A percentile compares a stretch with the other conserved stretches of the same genome.
phyloP scores from a whole-genome alignment of 129 eudicot species.

The Scalesia atractyloides region DNA sequence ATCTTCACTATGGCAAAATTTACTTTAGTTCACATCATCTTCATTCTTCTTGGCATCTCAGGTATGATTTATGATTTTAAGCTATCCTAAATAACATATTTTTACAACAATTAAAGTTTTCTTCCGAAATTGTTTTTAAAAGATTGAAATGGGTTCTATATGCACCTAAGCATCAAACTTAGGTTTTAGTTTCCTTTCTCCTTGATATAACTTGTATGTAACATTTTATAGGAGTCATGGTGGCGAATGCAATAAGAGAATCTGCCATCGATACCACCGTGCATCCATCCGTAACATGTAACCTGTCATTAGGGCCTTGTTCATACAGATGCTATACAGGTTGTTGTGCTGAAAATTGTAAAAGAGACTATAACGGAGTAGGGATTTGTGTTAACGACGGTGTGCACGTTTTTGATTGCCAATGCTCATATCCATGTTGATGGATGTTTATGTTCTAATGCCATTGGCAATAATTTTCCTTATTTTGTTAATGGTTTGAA shows the following conservation, averaged over 20 bases:
- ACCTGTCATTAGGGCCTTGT: neutral
- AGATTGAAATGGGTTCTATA: no score
- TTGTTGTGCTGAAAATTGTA: slow-evolving; percentile 1
- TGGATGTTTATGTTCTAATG: neutral
- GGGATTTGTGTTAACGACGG: neutral
- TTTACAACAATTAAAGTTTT: no score
- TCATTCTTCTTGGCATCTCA: neutral
- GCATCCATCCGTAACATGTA: neutral
- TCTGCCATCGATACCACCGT: neutral
- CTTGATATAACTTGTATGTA: neutral
- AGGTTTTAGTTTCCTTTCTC: neutral
- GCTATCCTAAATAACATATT: no score
- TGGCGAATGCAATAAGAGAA: neutral
- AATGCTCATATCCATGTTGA: neutral
- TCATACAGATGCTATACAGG: neutral
- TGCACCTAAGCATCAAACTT: neutral
- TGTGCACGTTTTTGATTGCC: neutral
- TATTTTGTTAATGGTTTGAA: neutral
- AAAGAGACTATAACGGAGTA: neutral
- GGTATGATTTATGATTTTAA: neutral
- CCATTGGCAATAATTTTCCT: neutral
- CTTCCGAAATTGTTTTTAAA: no score
- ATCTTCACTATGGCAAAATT: neutral
- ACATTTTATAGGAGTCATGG: neutral
- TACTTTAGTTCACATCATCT: neutral